Evolutionary conservation across 306 rosid genomes (phyloP).

Genomic region (Malus fusca): DNA sequence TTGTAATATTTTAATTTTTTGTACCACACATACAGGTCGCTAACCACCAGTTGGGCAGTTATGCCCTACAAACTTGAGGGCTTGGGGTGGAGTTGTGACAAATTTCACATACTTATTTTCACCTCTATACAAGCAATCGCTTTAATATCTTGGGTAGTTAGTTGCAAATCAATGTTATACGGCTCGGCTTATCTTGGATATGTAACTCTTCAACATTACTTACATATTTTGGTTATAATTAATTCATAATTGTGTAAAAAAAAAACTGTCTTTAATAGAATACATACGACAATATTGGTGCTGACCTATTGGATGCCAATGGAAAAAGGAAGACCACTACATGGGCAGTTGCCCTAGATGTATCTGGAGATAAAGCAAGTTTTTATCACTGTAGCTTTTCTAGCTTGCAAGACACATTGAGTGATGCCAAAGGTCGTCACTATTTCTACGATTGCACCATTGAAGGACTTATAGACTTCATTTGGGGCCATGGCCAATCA

Average conservation of each 20-base stretch:
- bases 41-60: too few species aligned
- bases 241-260: background rate
- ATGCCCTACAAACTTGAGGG: too few species aligned
- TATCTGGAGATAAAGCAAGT: conserved; percentile 19
- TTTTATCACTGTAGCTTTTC: conserved; percentile 9
- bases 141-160: too few species aligned
- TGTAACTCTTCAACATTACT: too few species aligned
- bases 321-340: background rate
- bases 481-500: conserved; percentile 24
- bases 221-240: too few species aligned
- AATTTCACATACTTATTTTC: too few species aligned
- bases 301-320: background rate
- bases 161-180: too few species aligned
- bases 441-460: conserved; percentile 7
- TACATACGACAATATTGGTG: background rate
- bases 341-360: background rate
- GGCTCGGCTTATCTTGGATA: too few species aligned
- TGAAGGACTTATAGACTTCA: conserved; percentile 21
- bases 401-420: conserved; percentile 19
- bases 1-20: too few species aligned
- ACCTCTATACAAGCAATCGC: too few species aligned
- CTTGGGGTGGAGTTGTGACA: too few species aligned
- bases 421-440: conserved; percentile 18
- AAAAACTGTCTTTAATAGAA: background rate
- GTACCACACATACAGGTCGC: too few species aligned